Evolutionary conservation across 2,329 filamentous ascomycete species (phyloP), one percentile per base, ranked within the genome.

Genomic region (Penicillium sp.): DNA sequence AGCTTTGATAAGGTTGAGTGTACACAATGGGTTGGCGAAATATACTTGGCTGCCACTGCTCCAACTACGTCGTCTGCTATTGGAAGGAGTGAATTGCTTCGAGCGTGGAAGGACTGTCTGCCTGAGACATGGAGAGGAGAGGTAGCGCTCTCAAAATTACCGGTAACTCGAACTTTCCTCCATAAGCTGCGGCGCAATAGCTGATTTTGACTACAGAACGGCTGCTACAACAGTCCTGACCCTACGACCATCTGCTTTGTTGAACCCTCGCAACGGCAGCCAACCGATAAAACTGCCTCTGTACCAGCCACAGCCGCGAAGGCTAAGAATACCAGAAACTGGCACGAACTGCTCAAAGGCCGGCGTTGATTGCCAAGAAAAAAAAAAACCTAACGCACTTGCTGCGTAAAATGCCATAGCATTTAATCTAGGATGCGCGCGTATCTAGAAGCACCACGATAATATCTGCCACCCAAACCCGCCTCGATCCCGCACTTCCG

Each of bases 261-360:
- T 43, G 65, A 68, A 38, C 60, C 69, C 37, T 63, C 58, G 17
- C 73, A 74, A 56, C 67, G 70, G 33, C 65, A 72, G 29, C 70
- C 68, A 48, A 42, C 57, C 7, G 69, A 63, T 53, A 69, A 70
- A 53, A 63, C 68, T 51, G 59, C 65, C 12, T 65, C 63, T 29
- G 66, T 64, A 4, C 60, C 67, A 10, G 60, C 67, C 40, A 35
- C 60, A 31, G 57, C 61, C 33, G 54, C 61, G n/a, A 67, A 65
- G 48, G 69, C 66, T 21, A 77, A 76, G 58, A 72, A 70, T 54
- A 67, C 71, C 37, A 69, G 75, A 52, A 78, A 78, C 42, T 78
- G 76, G 76, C 76, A 78, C 60, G 76, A 78, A 61, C 67, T 75
- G 51, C 76, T 78, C 61, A 76, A 75, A 61, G 70, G 64, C 51